Conservation (phyloP, 2,329 filamentous ascomycete genomes). For the Epichloe festucae region DNA sequence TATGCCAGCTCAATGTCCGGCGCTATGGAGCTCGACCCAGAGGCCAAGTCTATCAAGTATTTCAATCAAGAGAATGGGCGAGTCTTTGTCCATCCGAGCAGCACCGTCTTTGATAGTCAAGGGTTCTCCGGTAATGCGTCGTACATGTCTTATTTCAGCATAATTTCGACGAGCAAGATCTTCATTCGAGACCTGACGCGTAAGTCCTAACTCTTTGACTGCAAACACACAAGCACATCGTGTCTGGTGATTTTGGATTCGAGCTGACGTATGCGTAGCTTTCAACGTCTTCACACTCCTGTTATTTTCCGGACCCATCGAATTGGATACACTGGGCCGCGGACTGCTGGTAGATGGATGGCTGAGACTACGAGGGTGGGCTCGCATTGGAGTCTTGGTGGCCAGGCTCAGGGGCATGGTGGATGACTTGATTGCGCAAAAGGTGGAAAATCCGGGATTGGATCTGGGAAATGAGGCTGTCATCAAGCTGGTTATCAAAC, state of each 20-base stretch:
- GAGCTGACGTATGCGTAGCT: constrained; percentile 30
- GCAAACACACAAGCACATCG: neutral
- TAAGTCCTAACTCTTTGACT: constrained; percentile 29
- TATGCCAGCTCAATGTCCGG: constrained; percentile 79
- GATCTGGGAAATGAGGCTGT: constrained; percentile 51
- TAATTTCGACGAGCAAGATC: constrained; percentile 84
- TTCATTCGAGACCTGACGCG: constrained; percentile 86
- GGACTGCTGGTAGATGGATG: constrained; percentile 87
- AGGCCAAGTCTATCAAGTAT: constrained; percentile 84
- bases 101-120: constrained; percentile 73
- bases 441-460: constrained; percentile 61
- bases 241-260: neutral
- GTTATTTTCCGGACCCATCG: constrained; percentile 74
- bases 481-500: constrained; percentile 60
- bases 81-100: constrained; percentile 87
- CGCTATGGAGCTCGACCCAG: constrained; percentile 83
- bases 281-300: constrained; percentile 84
- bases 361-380: constrained; percentile 80
- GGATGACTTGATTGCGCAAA: constrained; percentile 68
- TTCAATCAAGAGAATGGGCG: constrained; percentile 75
- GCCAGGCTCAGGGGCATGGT: constrained; percentile 73
- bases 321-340: constrained; percentile 74
- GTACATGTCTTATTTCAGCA: constrained; percentile 82
- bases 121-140: constrained; percentile 60
- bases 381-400: constrained; percentile 81